Conservation (phyloP, 202 grass and related monocot genomes). For the Saccharum hybrid region DNA sequence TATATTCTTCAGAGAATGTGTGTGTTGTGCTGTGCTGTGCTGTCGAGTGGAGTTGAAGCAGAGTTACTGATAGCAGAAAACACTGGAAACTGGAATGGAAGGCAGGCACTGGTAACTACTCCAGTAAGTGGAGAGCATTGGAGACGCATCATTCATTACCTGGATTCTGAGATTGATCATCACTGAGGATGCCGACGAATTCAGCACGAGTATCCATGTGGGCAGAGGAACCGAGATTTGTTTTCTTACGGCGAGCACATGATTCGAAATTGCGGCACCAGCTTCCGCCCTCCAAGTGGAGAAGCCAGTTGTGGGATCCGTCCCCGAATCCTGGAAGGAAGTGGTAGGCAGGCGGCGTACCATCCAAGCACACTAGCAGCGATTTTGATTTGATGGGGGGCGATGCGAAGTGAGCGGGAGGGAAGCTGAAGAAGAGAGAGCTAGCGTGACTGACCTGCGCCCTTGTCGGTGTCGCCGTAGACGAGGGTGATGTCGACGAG, state of each 20-base stretch:
- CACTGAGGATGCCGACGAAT: slow-evolving; percentile 80
- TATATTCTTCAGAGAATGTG: too few species aligned
- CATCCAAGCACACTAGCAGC: slow-evolving; percentile 66
- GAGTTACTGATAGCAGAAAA: background rate
- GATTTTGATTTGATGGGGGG: too few species aligned
- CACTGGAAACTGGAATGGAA: background rate
- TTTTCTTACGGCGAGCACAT: slow-evolving; percentile 58
- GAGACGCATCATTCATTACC: slow-evolving; percentile 50
- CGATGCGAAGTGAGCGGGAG: too few species aligned
- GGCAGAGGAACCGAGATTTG: slow-evolving; percentile 66
- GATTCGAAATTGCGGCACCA: slow-evolving; percentile 64
- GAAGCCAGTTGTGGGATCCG: slow-evolving; percentile 74
- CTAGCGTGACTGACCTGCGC: slow-evolving; percentile 30
- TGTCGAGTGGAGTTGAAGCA: background rate
- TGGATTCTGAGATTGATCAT: slow-evolving; percentile 75
- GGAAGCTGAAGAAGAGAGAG: background rate
- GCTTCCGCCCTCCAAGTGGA: slow-evolving; percentile 93
- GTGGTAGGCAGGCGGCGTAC: slow-evolving; percentile 76
- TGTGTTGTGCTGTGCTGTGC: too few species aligned
- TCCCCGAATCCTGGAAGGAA: slow-evolving; percentile 69
- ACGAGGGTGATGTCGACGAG: slow-evolving; percentile 84
- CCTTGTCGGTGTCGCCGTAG: slow-evolving; percentile 46
- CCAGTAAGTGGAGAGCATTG: too few species aligned
- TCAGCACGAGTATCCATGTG: slow-evolving; percentile 65
- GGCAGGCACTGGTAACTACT: too few species aligned